Base-by-base conservation (phyloP, 495 filamentous ascomycete genomes). In the Penicillium waksmanii region DNA sequence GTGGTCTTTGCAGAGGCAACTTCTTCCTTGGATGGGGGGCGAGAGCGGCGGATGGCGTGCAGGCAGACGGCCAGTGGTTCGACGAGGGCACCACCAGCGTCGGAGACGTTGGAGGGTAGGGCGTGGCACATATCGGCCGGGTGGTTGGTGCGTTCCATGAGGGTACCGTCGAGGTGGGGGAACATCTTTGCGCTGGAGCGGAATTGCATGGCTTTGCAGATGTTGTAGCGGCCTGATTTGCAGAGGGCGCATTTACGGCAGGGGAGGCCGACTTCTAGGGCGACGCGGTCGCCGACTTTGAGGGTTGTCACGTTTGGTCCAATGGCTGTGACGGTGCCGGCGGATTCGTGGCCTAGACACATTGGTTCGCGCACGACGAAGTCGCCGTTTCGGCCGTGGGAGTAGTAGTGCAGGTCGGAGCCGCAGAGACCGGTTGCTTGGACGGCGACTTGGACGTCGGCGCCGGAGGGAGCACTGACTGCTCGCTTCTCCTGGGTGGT, bases 391-490 rank as follows among this genome's bases (percentile, higher is more conserved):
- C 88, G 87, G 65, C 89, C 91, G 73, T 93, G 89, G 64, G 82
- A 87, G 79, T 91, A 95, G 79, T 95, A 95, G 66, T 89, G 88
- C 6, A 93, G 83, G 75, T 95, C 91, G 3, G 89, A 92, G 62
- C 91, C 91, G 72, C 90, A 93, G 69, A 95, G 85, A 33, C 89
- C 89, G 2, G 90, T 93, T 19, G 87, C 85, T 69, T 82, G 84
- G 66, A 93, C 79, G 64, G 86, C 80, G 64, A 93, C 80, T 77
- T 93, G 91, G 51, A 93, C 82, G 64, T 93, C 87, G 15, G 77
- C 80, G 56, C 72, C 75, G 15, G 62, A 60, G 11, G 84, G 84
- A 6, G 73, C 64, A 33, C 73, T 35, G 40, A 83, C 70, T 2
- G 67, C 27, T 53, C 68, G 61, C 60, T 77, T 69, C 71, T 82